Conservation (phyloP, 345 rosid genomes). For the Salix viminalis region DNA sequence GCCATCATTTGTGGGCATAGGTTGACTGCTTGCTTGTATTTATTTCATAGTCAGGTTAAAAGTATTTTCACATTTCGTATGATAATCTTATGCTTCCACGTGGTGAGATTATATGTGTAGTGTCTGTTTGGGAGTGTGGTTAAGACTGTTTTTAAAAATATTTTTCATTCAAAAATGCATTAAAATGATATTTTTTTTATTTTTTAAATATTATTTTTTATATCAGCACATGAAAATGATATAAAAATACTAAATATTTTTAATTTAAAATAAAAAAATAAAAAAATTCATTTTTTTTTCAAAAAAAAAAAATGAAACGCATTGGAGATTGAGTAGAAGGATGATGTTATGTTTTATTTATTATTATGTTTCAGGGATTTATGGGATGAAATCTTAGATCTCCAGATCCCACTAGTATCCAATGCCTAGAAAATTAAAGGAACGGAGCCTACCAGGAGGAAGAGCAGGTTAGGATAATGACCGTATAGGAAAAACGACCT, state of each 20-base stretch:
- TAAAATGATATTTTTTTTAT: too few relatives aligned
- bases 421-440: background rate
- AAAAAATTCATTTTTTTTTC: too few relatives aligned
- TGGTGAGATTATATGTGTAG: background rate
- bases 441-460: background rate
- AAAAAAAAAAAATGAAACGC: too few relatives aligned
- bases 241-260: too few relatives aligned
- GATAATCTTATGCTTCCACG: background rate
- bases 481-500: slow-evolving; percentile 25
- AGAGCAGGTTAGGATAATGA: slow-evolving; percentile 26
- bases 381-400: background rate
- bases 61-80: background rate
- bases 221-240: too few relatives aligned
- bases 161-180: too few relatives aligned
- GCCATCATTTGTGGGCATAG: background rate
- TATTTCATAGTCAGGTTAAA: slow-evolving; percentile 10
- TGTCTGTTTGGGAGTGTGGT: too few relatives aligned
- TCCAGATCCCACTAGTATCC: background rate
- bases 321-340: background rate
- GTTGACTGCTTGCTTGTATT: background rate
- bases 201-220: too few relatives aligned
- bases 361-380: background rate
- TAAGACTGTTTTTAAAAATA: too few relatives aligned
- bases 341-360: background rate
- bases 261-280: too few relatives aligned